Base-by-base conservation (phyloP, 2,329 filamentous ascomycete species). In the Dryadomyces quercus-mongolicae region DNA sequence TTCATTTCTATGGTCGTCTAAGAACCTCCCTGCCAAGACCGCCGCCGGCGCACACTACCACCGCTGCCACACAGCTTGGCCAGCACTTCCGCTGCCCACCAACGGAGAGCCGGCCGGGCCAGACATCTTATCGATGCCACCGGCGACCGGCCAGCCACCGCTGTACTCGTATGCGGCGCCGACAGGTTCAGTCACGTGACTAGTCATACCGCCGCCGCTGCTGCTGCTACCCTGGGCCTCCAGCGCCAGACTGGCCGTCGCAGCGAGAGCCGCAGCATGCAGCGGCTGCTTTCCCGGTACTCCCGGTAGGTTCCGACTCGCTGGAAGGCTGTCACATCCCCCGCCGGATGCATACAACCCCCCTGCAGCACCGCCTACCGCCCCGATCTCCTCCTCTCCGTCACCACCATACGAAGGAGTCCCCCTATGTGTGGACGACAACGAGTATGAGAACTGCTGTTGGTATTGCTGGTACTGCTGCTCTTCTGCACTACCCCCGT, bases 401-500 rank as follows among this genome's bases (percentile, higher is more conserved):
- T 44, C 36, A 45, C 12, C 40, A 52, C 42, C 13, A 40, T 42
- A 16, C 16, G 12, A 52, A 25, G 38, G 22, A 46, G 42, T 15
- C 12, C 49, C 38, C 22, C 34, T 18, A 22, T 31, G 25, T 8
- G 38, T n/a, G 16, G 38, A 42, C 38, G 38, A 51, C 25, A n/a
- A 38, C 8, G n/a, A 52, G 42, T 52, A 52, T 52, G 50, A 38
- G 25, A 52, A 52, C 22, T 52, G 50, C 16, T 45, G 22, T 36
- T 52, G 42, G 42, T 52, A 52, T 52, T 52, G 50, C 50, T 18
- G 40, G 50, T 52, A 52, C 42, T 52, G 50, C 40, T 52, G 50
- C 22, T 52, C 50, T 45, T 22, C 42, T 44, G 31, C 42, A 31
- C 40, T 40, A 16, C 40, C 36, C 12, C 50, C 42, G 20, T 46